A percentile compares a stretch with the other conserved stretches of the same genome.
These are phyloP conservation scores for Phyllosticta citrichinensis DNA, from an alignment of 2,329 filamentous ascomycete species.

Conservation along the genomic window DNA sequence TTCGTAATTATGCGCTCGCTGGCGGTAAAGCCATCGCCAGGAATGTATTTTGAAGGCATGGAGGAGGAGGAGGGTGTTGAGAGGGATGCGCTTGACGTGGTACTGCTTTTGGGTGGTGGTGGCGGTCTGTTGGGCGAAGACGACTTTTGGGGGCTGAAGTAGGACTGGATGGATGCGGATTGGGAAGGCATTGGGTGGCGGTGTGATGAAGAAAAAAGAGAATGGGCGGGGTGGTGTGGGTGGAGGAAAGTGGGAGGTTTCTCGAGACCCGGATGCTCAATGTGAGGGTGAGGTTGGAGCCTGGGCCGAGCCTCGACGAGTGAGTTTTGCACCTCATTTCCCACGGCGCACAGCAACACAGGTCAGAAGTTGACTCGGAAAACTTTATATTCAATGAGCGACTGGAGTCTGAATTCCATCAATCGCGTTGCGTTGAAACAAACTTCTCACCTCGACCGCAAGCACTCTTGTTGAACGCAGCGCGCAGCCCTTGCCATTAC, in stretches of 20 bases:
- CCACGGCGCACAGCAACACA: not conserved
- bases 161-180: constrained; percentile 34
- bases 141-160: constrained; percentile 22
- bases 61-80: not conserved
- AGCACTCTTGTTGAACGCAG: constrained; percentile 5
- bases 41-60: constrained; percentile 1
- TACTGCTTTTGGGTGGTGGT: not conserved
- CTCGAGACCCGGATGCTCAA: not conserved
- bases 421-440: constrained; percentile 5
- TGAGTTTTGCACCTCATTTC: not conserved
- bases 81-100: not conserved
- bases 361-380: not conserved
- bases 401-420: not conserved
- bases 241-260: not conserved
- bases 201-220: not conserved
- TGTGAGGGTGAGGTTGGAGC: not conserved
- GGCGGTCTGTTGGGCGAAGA: not conserved
- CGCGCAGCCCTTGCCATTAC: not conserved
- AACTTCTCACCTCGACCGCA: not conserved
- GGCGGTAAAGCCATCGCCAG: constrained; percentile 45
- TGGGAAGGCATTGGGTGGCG: constrained; percentile 23
- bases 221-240: not conserved
- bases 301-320: not conserved
- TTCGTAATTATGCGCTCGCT: constrained; percentile 34
- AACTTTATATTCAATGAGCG: not conserved